Base-by-base conservation (phyloP, 352 stramenopile genomes). In the Peronospora belbahrii region DNA sequence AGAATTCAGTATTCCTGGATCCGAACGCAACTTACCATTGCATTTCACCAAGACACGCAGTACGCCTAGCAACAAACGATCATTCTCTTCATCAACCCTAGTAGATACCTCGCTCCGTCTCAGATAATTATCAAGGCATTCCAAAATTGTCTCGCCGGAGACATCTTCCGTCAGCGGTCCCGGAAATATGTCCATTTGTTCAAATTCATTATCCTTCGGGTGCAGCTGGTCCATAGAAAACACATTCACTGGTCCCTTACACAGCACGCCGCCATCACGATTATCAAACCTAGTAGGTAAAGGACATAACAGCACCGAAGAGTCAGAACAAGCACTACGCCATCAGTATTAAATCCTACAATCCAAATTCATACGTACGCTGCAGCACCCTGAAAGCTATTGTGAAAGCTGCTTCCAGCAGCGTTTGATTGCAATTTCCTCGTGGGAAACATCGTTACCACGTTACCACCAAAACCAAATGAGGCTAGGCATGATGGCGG, bases 371-470 rank as follows among this genome's bases (percentile, higher is more conserved):
- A 46, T 43, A 64, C 73, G 46, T 75, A 90, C 79, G 56, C 49
- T 64, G 54, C 44, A 13, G 52, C 56, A 30, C 55, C 50, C 2
- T 74, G 74, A 28, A 78, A 78, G 28, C 78, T 93, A 60, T 78
- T 85, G 39, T 74, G 75, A 30, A 74, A 60, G 51, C 65, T 53
- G 48, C 56, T 76, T 42, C 65, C 67, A 13, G 68, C 65, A 40
- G 71, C 75, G 42, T 85, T 90, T 17, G 91, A 45, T 3, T 77
- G 77, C 46, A 93, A 40, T 42, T 94, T 93, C 41, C 78, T 70
- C 53, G 88, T 89, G 0, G 83, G 83, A 56, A 93, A 88, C 83
- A 94, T 94, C 5, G 76, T 89, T 38, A 85, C 82, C n/a, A 92
- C 63, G 39, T 88, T 94, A 8, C 83, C 83, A 59, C 83, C 83